A percentile compares a stretch with the other conserved stretches of the same genome.
phyloP scores from a whole-genome alignment of 2,329 filamentous ascomycete genomes.

The Fusarium pseudocircinatum region DNA sequence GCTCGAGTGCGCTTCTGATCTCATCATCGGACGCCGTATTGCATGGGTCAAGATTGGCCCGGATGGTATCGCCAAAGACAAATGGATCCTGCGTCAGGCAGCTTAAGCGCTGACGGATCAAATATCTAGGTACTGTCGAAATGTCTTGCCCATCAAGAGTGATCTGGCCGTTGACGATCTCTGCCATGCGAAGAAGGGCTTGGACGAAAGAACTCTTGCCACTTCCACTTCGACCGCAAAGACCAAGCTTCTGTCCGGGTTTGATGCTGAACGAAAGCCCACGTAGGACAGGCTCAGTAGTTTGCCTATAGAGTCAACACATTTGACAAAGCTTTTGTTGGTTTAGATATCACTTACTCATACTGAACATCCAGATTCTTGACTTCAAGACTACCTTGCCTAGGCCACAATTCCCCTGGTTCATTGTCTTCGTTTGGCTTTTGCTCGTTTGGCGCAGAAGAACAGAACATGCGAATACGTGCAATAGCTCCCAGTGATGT shows the following conservation, averaged over 20 bases:
- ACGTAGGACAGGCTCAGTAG: constrained; percentile 42
- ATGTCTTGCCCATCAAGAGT: constrained; percentile 57
- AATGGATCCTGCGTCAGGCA: constrained; percentile 64
- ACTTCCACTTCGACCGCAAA: constrained; percentile 58
- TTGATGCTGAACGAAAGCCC: constrained; percentile 46
- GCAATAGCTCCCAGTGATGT: constrained; percentile 46
- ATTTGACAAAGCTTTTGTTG: background rate
- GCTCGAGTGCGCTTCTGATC: constrained; percentile 56
- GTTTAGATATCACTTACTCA: constrained; percentile 31
- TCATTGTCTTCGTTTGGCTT: constrained; percentile 21
- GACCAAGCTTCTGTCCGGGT: constrained; percentile 51
- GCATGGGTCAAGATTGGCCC: constrained; percentile 61
- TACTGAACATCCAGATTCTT: constrained; percentile 41
- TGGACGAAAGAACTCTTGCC: constrained; percentile 53
- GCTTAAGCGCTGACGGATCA: constrained; percentile 50
- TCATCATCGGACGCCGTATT: constrained; percentile 50
- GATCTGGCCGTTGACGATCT: constrained; percentile 55
- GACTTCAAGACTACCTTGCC: constrained; percentile 36
- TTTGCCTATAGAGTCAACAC: constrained; percentile 32
- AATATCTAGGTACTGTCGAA: constrained; percentile 36
- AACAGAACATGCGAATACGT: constrained; percentile 42
- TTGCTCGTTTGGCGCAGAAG: constrained; percentile 40
- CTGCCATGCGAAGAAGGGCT: constrained; percentile 59
- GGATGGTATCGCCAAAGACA: constrained; percentile 59
- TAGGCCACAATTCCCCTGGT: constrained; percentile 37